Percentiles rank a stretch among this genome's conserved stretches.
phyloP scores from a whole-genome alignment of 768 basidiomycete species.

The Suillus paluster region DNA sequence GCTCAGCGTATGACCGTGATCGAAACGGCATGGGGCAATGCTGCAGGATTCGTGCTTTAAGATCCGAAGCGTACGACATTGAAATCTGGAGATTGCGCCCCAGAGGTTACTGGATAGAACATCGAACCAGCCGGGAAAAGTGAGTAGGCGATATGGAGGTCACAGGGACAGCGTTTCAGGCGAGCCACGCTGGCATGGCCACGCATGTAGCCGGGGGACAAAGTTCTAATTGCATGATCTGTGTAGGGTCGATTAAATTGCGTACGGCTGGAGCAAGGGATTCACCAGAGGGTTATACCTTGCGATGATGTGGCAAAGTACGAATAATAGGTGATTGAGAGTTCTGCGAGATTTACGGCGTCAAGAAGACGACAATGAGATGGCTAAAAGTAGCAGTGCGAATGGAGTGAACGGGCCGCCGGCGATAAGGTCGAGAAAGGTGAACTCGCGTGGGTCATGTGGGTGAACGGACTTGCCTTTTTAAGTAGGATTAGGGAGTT shows the following conservation, averaged over 20 bases:
- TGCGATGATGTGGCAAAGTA: too few species aligned
- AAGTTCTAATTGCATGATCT: too few species aligned
- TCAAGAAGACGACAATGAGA: too few species aligned
- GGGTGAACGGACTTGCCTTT: background rate
- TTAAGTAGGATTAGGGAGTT: too few species aligned
- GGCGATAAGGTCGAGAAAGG: background rate
- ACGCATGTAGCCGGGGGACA: too few species aligned
- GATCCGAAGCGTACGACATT: constrained; percentile 2
- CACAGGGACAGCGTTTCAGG: background rate
- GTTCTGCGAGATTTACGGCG: too few species aligned
- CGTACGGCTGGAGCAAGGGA: too few species aligned
- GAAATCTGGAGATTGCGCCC: background rate
- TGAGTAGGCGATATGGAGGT: background rate
- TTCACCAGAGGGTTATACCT: too few species aligned
- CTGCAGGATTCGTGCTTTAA: background rate
- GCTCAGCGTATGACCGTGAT: background rate
- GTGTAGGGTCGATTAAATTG: too few species aligned
- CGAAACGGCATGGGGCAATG: background rate
- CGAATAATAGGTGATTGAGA: too few species aligned
- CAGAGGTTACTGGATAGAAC: constrained; percentile 3
- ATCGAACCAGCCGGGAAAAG: background rate
- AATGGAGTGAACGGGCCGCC: background rate
- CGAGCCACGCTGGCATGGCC: too few species aligned
- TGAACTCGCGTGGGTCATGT: constrained; percentile 4
- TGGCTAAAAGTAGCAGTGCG: too few species aligned